Evolutionary conservation across 176 grass and related monocot genomes (phyloP), one percentile per base, ranked within the genome.

Genomic region (Elaeis guineensis): DNA sequence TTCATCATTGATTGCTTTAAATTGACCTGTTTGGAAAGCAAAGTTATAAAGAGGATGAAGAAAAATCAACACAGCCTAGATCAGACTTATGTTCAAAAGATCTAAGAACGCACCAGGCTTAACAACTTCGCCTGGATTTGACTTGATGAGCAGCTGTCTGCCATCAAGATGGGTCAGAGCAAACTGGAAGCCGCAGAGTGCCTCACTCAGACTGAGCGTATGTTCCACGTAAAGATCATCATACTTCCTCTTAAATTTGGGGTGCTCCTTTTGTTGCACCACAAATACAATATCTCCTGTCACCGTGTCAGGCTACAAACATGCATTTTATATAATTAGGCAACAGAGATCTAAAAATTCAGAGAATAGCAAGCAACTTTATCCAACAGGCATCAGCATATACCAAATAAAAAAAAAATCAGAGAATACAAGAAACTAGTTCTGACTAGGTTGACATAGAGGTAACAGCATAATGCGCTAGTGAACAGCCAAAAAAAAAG

Each of bases 241-340:
- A 15, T 58, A 65, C 23, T 93, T 99, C 67, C 94, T 86, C 77
- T 89, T 99, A 68, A 89, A 99, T 21, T 86, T 93, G 44, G 88
- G 71, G 59, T 99, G 94, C 22, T 99, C 94, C 65, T 93, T 99
- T 61, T 78, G 70, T 89, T 99, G 85, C 67, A 93, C 22, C 21
- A 99, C 85, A 77, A 99, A 81, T 52, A 93, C 82, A 63, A 93
- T 93, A 75, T 89, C 88, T 86, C 88, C 88, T 53, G 88, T 93
- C 54, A 99, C 71, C 2, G 85, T 93, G 67, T 93, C 94, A 71
- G 85, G 94, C 94, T 99, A 73, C 64, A 61, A 68, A 28, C 35
- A 44, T 44, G 35, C 35, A 44, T 44, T 44, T 44, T 44, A 14
- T 44, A 44, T 9, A 44, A 12, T 44, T 44, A 44, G 35, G 11